phyloP scores from a whole-genome alignment of 768 basidiomycete species.

The Lyophyllum shimeji region DNA sequence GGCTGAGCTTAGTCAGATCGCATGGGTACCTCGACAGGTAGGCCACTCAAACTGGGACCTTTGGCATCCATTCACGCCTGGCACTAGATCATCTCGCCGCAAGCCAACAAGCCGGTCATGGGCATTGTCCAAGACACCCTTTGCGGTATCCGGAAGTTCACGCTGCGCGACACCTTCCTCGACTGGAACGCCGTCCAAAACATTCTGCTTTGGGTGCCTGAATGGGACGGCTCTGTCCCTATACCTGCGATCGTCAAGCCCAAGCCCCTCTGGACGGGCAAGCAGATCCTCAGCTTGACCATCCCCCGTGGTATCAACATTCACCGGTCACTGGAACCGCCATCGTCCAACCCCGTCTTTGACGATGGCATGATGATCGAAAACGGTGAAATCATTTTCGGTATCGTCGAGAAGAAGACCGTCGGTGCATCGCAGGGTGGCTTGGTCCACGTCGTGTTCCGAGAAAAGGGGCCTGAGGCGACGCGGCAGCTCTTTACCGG shows the following conservation, averaged over 20 bases:
- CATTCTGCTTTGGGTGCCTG: constrained; percentile 95
- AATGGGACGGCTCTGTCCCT: constrained; percentile 94
- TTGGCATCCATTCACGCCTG: constrained; percentile 2
- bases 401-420: constrained; percentile 98
- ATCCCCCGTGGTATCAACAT: constrained; percentile 97
- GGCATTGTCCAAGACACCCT: constrained; percentile 99
- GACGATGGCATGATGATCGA: constrained; percentile 97
- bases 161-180: constrained; percentile 90
- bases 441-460: constrained; percentile 94
- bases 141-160: constrained; percentile 96
- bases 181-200: constrained; percentile 98
- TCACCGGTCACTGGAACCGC: constrained; percentile 74
- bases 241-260: constrained; percentile 95
- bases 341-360: constrained; percentile 75
- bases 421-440: constrained; percentile 95
- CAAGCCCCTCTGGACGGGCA: constrained; percentile 96
- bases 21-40: constrained; percentile 97
- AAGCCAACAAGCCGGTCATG: constrained; percentile 99
- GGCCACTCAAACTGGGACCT: constrained; percentile 12
- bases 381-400: constrained; percentile 93
- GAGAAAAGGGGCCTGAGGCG: constrained; percentile 94
- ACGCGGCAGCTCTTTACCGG: constrained; percentile 91
- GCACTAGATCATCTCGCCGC: constrained; percentile 92
- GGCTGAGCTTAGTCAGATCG: constrained; percentile 96
- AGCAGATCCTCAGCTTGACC: constrained; percentile 89